Percentiles rank a stretch among this genome's conserved stretches.
phyloP scores from a whole-genome alignment of 495 filamentous ascomycete species.

The Beverwykella pulmonaria region DNA sequence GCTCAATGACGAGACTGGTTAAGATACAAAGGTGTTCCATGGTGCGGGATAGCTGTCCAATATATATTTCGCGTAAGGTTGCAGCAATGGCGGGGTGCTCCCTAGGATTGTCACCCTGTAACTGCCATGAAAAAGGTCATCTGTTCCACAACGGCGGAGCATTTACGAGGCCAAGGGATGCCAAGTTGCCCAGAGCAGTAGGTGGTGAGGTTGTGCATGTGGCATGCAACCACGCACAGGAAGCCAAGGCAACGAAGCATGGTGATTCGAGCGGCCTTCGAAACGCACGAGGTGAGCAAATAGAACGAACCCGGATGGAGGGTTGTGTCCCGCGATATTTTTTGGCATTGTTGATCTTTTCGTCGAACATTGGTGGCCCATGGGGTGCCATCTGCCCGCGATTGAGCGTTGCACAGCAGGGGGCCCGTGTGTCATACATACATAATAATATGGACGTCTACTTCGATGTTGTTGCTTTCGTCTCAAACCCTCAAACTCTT shows the following conservation, averaged over 20 bases:
- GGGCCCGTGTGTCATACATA: not conserved
- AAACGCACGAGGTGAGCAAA: slow-evolving; percentile 19
- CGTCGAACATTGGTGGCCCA: not conserved
- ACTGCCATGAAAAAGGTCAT: slow-evolving; percentile 5
- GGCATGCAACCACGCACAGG: slow-evolving; percentile 22
- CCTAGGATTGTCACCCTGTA: not conserved
- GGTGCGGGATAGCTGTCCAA: not conserved
- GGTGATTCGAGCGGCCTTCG: not conserved
- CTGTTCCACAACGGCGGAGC: not conserved
- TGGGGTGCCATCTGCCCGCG: not conserved
- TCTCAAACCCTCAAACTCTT: not conserved
- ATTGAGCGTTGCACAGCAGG: not conserved
- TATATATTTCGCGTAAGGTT: not conserved
- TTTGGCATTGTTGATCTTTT: not conserved
- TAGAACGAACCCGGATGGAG: slow-evolving; percentile 14
- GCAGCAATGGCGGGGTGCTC: slow-evolving; percentile 6
- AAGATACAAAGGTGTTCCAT: not conserved
- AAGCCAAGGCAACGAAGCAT: slow-evolving; percentile 29
- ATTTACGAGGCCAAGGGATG: slow-evolving; percentile 29
- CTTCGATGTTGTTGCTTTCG: not conserved
- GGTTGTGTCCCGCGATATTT: not conserved
- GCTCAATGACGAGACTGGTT: not conserved
- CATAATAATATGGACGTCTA: not conserved
- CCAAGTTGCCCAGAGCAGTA: slow-evolving; percentile 29
- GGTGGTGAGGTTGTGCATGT: slow-evolving; percentile 10